Evolutionary conservation across 1,139 yeast genomes (phyloP).

Genomic region (Candida albicans): DNA sequence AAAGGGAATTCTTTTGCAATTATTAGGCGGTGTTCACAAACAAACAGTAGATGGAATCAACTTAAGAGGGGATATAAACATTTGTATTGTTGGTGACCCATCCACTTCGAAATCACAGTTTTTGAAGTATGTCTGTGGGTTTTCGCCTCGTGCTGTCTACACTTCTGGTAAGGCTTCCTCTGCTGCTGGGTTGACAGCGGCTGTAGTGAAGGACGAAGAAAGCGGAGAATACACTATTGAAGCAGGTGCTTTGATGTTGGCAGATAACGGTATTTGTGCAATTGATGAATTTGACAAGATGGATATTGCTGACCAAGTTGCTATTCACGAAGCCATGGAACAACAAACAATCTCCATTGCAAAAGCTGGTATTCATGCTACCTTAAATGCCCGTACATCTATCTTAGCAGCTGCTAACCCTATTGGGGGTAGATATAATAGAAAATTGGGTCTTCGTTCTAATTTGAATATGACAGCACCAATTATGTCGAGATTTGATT

Average conservation of each 20-base stretch:
- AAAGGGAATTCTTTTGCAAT: constrained; percentile 85
- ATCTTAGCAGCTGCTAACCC: constrained; percentile 98
- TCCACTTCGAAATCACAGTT: constrained; percentile 97
- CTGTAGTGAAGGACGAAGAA: constrained; percentile 96
- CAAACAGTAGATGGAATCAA: constrained; percentile 92
- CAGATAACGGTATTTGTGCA: constrained; percentile 98
- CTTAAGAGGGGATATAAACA: constrained; percentile 94
- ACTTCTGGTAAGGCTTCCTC: constrained; percentile 98
- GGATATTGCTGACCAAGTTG: constrained; percentile 95
- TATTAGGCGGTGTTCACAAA: constrained; percentile 96
- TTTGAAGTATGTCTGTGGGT: constrained; percentile 86
- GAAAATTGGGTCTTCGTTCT: constrained; percentile 79
- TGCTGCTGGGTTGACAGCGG: constrained; percentile 98
- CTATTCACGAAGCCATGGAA: constrained; percentile 99
- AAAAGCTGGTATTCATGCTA: constrained; percentile 97
- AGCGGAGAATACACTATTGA: constrained; percentile 97
- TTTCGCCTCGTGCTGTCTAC: constrained; percentile 92
- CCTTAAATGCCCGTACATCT: constrained; percentile 92
- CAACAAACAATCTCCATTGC: constrained; percentile 98
- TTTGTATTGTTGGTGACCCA: constrained; percentile 97
- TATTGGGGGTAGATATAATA: constrained; percentile 89
- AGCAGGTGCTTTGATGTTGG: constrained; percentile 98
- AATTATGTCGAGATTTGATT: constrained; percentile 96
- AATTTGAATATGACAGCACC: constrained; percentile 98
- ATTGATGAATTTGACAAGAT: constrained; percentile 98